Percentiles rank a stretch among this genome's conserved stretches.
Conservation (phyloP, 768 basidiomycete genomes). For the Steccherinum ochraceum region DNA sequence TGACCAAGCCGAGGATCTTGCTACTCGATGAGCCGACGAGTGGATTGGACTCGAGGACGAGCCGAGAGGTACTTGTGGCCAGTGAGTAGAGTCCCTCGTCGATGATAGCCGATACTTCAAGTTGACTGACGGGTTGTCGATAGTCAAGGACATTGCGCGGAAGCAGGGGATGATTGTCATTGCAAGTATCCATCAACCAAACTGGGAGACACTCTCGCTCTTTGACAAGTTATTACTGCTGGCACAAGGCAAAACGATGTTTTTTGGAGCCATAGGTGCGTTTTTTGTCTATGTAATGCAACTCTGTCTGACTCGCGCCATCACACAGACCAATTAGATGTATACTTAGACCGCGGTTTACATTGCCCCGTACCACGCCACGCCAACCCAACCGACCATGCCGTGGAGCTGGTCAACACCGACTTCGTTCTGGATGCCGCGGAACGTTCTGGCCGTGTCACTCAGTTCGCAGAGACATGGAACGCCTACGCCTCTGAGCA, state of each 20-base stretch:
- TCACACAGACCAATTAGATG: slow-evolving; percentile 14
- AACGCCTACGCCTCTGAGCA: slow-evolving; percentile 1
- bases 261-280: slow-evolving; percentile 28
- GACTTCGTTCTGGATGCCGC: slow-evolving; percentile 29
- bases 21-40: slow-evolving; percentile 60
- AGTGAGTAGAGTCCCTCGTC: slow-evolving; percentile 18
- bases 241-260: slow-evolving; percentile 42
- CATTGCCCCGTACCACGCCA: slow-evolving; percentile 25
- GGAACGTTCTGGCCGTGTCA: slow-evolving; percentile 4
- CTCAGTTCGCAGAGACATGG: slow-evolving; percentile 8
- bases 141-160: slow-evolving; percentile 34
- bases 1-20: slow-evolving; percentile 52
- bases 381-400: slow-evolving; percentile 53
- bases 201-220: slow-evolving; percentile 49
- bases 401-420: slow-evolving; percentile 49
- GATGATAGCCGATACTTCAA: background rate
- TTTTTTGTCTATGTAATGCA: slow-evolving; percentile 1
- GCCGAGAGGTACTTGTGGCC: slow-evolving; percentile 36
- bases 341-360: slow-evolving; percentile 20
- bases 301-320: slow-evolving; percentile 25
- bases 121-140: slow-evolving; percentile 22
- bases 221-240: slow-evolving; percentile 58
- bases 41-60: slow-evolving; percentile 46
- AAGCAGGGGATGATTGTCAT: slow-evolving; percentile 50
- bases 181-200: slow-evolving; percentile 65